Evolutionary conservation across 202 grass and related monocot genomes (phyloP), one percentile per base, ranked within the genome.

Genomic region (Eragrostis tef): DNA sequence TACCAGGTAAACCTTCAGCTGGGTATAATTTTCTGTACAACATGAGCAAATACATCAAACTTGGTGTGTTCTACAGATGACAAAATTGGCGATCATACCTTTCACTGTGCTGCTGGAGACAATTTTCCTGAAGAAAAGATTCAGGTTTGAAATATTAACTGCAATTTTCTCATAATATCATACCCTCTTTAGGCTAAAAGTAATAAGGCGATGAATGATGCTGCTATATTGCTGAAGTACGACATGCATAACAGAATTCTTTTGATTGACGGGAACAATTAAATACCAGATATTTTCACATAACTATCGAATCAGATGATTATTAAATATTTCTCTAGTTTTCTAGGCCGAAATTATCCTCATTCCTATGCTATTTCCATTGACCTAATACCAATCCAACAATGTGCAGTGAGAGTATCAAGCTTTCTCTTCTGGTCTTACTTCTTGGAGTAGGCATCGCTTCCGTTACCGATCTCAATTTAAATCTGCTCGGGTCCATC

Each of bases 81-180:
- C 96, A 52, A 99, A 99, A 79, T 82, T 99, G 74, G 96, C 96
- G 7, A 95, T 99, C 83, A 99, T 99, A 90, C 96, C 96, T 83
- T 98, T 98, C 81, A 98, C 96, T 34, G 92, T 98, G 73, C 83
- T 95, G 47, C 73, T 99, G 88, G 96, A 99, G 79, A 99, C 96
- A 26, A 72, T 96, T 47, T 99, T 99, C 63, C 81, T 99, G n/a
- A 91, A 96, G 67, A 99, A 96, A 84, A 91, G 90, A 88, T 99
- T 99, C 90, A 96, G 96, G 96, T 98, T 74, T 46, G 36, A 77
- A 70, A 75, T 74, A 73, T 64, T 70, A 74, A 86, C 25, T 39
- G 34, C 50, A 75, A 58, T 4, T 90, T 70, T 79, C 48, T 75
- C 69, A 60, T 48, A 85, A 16, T 68, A 74, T 59, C 21, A 9